phyloP scores from a whole-genome alignment of 2,329 filamentous ascomycete species.

The Bisporella sp. region DNA sequence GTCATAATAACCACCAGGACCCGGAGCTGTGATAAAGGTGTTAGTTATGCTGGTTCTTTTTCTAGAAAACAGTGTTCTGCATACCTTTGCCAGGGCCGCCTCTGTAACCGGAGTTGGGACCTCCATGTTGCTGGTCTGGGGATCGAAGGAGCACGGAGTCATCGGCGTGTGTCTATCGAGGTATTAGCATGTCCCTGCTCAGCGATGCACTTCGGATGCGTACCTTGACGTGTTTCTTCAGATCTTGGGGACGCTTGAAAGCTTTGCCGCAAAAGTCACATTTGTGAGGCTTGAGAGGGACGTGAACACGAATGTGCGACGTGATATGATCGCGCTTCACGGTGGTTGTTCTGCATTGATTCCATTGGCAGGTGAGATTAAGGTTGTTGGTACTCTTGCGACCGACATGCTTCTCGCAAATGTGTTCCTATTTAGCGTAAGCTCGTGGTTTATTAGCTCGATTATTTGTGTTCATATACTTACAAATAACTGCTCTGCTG shows the following conservation, averaged over 20 bases:
- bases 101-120: constrained; percentile 40
- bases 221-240: constrained; percentile 98
- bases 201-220: constrained; percentile 7
- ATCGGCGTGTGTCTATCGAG: constrained; percentile 73
- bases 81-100: constrained; percentile 33
- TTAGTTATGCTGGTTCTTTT: too few relatives aligned
- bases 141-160: constrained; percentile 65
- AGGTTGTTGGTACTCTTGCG: constrained; percentile 99
- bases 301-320: constrained; percentile 95
- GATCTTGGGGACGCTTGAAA: constrained; percentile 96
- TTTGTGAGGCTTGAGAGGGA: constrained; percentile 98
- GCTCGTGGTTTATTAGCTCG: not conserved
- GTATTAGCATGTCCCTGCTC: constrained; percentile 17
- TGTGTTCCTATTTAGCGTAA: constrained; percentile 65
- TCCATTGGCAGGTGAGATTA: constrained; percentile 96
- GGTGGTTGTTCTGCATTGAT: constrained; percentile 88
- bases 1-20: constrained; percentile 46
- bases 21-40: not conserved
- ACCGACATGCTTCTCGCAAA: constrained; percentile 96
- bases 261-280: constrained; percentile 98
- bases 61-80: constrained; percentile 13
- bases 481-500: constrained; percentile 34
- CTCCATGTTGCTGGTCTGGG: constrained; percentile 25
- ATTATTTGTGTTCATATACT: constrained; percentile 11
- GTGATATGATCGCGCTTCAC: constrained; percentile 99